Evolutionary conservation across 2,329 filamentous ascomycete genomes (phyloP), one percentile per base, ranked within the genome.

Genomic region (Cladosporium velox): DNA sequence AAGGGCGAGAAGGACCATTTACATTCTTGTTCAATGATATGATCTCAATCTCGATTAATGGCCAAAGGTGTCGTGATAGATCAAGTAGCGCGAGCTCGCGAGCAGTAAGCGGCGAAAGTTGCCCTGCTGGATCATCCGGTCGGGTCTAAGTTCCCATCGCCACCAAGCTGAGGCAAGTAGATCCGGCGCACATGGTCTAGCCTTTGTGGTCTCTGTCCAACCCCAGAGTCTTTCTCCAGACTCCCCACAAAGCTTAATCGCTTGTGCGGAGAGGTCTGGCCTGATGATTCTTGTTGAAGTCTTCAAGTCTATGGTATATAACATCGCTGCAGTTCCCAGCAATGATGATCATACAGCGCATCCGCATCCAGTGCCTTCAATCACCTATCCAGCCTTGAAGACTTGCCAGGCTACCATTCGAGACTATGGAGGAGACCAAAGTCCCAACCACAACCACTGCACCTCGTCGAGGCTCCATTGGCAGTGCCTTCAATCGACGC

Each of bases 401-500:
- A 47, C 38, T 32, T 11, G 18, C 14, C 3, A 32, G 24, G 30
- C 30, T 21, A n/a, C 52, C 5, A 32, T 44, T 18, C 28, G 30
- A 30, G 3, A 26, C 28, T 30, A 61, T 61, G 59, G 44, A 61
- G 59, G 59, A 61, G 12, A 12, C 15, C 59, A 61, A 61, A 34
- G 2, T 35, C 26, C 59, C 59, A 51, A 24, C 8, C 28, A 7
- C 32, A n/a, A 24, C 59, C 15, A 24, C 41, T 18, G 28, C 8
- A 6, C 59, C 59, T 51, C 28, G 44, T 24, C 38, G 38, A 55
- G 49, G 34, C 32, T 57, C 35, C 4, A 28, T 64, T 34, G 60
- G 55, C 30, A 26, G 41, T 44, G 60, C 60, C 60, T 54, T 44
- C 47, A 11, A 64, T n/a, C n/a, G 44, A 28, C 49, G 52, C 47